Evolutionary conservation across 208 protist genomes (phyloP).

Genomic region (Trypanosoma vivax): DNA sequence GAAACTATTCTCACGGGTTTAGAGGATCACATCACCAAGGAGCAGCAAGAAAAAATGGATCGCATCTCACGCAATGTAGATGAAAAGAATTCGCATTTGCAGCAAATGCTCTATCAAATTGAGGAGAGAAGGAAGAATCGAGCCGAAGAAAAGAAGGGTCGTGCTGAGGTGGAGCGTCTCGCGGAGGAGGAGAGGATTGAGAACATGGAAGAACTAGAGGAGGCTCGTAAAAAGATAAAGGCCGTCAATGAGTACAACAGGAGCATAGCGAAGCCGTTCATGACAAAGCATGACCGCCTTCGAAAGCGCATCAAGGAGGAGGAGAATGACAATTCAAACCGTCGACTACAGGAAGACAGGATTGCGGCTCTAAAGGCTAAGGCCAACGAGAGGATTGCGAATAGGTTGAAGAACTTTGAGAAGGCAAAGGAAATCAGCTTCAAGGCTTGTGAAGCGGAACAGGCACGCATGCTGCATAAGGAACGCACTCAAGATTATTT

Average conservation of each 20-base stretch:
- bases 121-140: constrained; percentile 24
- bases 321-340: constrained; percentile 22
- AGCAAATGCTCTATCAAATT: constrained; percentile 63
- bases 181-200: constrained; percentile 61
- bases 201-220: constrained; percentile 32
- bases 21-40: constrained; percentile 22
- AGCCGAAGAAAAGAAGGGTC: constrained; percentile 27
- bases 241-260: constrained; percentile 49
- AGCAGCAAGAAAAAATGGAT: constrained; percentile 35
- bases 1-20: constrained; percentile 34
- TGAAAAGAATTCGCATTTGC: constrained; percentile 66
- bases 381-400: constrained; percentile 17
- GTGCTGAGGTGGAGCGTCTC: constrained; percentile 23
- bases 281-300: constrained; percentile 46
- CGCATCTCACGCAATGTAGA: constrained; percentile 47
- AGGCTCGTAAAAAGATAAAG: constrained; percentile 18
- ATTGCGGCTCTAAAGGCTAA: constrained; percentile 30
- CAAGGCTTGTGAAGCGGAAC: constrained; percentile 23
- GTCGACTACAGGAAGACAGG: constrained; percentile 30
- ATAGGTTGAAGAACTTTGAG: constrained; percentile 52
- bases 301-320: constrained; percentile 28
- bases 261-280: constrained; percentile 18
- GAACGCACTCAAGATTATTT: constrained; percentile 73
- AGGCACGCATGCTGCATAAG: constrained; percentile 21
- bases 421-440: constrained; percentile 31